phyloP scores from a whole-genome alignment of 345 rosid genomes.

The Acer negundo region DNA sequence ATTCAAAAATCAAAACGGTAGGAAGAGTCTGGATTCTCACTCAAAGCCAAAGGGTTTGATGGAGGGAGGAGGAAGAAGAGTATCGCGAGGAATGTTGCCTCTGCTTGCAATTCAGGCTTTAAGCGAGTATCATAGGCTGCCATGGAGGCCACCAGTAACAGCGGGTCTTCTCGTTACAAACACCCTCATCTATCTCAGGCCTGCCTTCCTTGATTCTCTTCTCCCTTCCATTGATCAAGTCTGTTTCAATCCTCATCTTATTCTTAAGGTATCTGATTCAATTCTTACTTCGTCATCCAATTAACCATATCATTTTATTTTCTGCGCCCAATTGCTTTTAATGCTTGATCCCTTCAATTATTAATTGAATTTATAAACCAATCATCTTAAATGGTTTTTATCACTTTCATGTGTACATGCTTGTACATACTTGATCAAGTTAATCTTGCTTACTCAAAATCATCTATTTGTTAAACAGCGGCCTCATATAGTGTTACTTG shows the following conservation, averaged over 20 bases:
- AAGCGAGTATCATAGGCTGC: conserved; percentile 70
- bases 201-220: conserved; percentile 53
- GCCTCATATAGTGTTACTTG: not conserved
- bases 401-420: not conserved
- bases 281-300: too few relatives aligned
- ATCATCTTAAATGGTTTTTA: too few relatives aligned
- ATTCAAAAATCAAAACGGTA: too few relatives aligned
- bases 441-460: not conserved
- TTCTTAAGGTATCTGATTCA: conserved; percentile 52
- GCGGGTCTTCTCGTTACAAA: conserved; percentile 82
- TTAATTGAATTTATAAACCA: not conserved
- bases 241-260: conserved; percentile 87
- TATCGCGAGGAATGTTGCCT: conserved; percentile 69
- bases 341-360: too few relatives aligned
- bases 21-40: too few relatives aligned
- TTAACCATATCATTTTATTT: too few relatives aligned
- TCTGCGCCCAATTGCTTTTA: too few relatives aligned
- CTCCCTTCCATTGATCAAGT: conserved; percentile 72
- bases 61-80: conserved; percentile 33
- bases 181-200: conserved; percentile 70
- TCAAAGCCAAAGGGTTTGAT: not conserved
- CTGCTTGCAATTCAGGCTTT: conserved; percentile 72
- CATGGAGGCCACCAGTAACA: conserved; percentile 92
- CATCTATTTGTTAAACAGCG: too few relatives aligned
- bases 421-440: not conserved